Conservation (phyloP, 106 monocot genomes). For the Posidonia australis region DNA sequence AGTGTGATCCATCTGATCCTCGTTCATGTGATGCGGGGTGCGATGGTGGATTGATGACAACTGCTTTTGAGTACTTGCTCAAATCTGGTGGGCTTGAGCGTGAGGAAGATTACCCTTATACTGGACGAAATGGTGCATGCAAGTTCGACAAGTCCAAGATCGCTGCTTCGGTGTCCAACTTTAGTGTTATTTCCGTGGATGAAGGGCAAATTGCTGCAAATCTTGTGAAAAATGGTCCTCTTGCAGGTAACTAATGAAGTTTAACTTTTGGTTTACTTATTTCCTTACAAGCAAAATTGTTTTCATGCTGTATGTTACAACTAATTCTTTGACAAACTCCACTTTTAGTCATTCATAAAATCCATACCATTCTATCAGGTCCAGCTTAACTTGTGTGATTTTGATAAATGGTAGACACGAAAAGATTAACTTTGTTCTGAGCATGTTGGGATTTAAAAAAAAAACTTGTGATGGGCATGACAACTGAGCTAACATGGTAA, state of each 20-base stretch:
- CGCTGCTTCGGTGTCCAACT: conserved; percentile 58
- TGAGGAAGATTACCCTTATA: conserved; percentile 84
- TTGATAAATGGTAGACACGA: too few relatives aligned
- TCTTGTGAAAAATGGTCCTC: conserved; percentile 86
- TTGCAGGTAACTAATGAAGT: too few relatives aligned
- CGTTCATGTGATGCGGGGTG: conserved; percentile 73
- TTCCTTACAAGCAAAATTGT: too few relatives aligned
- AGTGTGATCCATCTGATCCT: conserved; percentile 75
- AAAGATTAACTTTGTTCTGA: too few relatives aligned
- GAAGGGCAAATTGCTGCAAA: conserved; percentile 92
- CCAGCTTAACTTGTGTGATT: too few relatives aligned
- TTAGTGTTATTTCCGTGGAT: conserved; percentile 52
- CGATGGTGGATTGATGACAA: conserved; percentile 92
- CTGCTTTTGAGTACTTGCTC: conserved; percentile 61
- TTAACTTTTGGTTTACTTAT: too few relatives aligned
- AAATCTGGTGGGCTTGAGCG: conserved; percentile 79
- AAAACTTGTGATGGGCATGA: neutral
- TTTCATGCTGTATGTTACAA: too few relatives aligned
- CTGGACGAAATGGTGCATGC: conserved; percentile 53
- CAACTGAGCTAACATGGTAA: neutral
- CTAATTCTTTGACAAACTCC: too few relatives aligned
- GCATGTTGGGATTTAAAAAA: too few relatives aligned
- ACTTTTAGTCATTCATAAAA: neutral
- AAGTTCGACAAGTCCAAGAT: conserved; percentile 75
- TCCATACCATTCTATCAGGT: too few relatives aligned